A percentile compares a stretch with the other conserved stretches of the same genome.
Evolutionary conservation across 176 grass and related monocot species (phyloP).

Genomic region (Themeda triandra): DNA sequence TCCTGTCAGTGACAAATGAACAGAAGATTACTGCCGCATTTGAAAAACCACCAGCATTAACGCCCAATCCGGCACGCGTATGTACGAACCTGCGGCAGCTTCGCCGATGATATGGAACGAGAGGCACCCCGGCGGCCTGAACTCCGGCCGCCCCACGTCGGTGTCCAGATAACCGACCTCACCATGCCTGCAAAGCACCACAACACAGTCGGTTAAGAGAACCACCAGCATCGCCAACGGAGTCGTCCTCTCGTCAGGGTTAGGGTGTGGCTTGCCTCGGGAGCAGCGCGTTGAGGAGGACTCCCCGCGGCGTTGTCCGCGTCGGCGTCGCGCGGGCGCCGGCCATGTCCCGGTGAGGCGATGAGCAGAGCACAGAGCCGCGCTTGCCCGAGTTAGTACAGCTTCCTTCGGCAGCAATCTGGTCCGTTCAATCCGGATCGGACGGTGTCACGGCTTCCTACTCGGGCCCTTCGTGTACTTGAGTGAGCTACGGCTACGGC

Average conservation of each 20-base stretch:
- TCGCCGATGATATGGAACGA: slow-evolving; percentile 63
- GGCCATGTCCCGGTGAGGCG: too few relatives aligned
- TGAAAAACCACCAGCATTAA: neutral
- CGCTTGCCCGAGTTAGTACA: too few relatives aligned
- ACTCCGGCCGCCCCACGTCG: slow-evolving; percentile 86
- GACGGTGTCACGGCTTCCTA: too few relatives aligned
- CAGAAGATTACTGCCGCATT: neutral
- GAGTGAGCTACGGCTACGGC: too few relatives aligned
- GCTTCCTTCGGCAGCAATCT: too few relatives aligned
- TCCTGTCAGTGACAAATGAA: neutral
- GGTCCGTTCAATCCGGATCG: too few relatives aligned
- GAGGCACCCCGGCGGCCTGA: slow-evolving; percentile 68
- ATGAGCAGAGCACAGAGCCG: too few relatives aligned
- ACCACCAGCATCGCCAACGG: neutral
- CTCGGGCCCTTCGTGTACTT: too few relatives aligned
- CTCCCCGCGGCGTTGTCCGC: too few relatives aligned
- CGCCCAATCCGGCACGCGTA: neutral
- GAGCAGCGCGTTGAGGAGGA: slow-evolving; percentile 75
- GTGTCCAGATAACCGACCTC: slow-evolving; percentile 79
- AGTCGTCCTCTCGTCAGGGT: neutral
- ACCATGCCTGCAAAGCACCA: slow-evolving; percentile 37
- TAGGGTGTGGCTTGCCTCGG: slow-evolving; percentile 37
- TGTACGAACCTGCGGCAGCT: slow-evolving; percentile 32
- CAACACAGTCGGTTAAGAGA: neutral
- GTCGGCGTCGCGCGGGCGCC: too few relatives aligned